A percentile compares a stretch with the other conserved stretches of the same genome.
Conservation (phyloP, 2,329 filamentous ascomycete genomes). For the Nannizziopsis barbatae region DNA sequence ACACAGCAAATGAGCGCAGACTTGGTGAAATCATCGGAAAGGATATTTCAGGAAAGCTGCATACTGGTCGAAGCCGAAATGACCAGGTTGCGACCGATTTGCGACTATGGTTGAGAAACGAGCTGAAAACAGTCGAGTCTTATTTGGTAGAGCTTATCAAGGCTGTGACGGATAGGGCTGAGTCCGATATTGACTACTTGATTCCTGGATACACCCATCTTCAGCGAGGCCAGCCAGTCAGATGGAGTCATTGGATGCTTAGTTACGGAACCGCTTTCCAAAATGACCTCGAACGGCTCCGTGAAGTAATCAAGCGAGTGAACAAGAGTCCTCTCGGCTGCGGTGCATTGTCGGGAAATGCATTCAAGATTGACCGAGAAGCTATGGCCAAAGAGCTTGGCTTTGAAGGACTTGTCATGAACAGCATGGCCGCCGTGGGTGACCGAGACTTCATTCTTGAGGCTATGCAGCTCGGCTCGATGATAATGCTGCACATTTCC, state of each 20-base stretch:
- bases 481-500: conserved; percentile 68
- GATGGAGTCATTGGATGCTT: conserved; percentile 73
- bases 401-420: conserved; percentile 63
- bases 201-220: conserved; percentile 88
- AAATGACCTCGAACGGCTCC: conserved; percentile 63
- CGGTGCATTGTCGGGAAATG: conserved; percentile 69
- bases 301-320: conserved; percentile 61
- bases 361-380: conserved; percentile 69
- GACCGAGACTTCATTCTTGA: conserved; percentile 77
- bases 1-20: conserved; percentile 39
- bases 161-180: conserved; percentile 57
- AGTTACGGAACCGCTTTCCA: conserved; percentile 62
- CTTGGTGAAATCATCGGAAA: conserved; percentile 78
- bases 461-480: conserved; percentile 66
- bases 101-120: conserved; percentile 74
- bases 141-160: conserved; percentile 59
- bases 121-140: conserved; percentile 57
- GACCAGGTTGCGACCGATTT: conserved; percentile 87
- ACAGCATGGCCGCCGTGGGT: conserved; percentile 63
- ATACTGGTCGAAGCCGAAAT: conserved; percentile 77
- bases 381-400: conserved; percentile 70
- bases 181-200: conserved; percentile 61
- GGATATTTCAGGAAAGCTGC: conserved; percentile 74
- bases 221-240: conserved; percentile 52
- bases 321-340: conserved; percentile 61